Conservation (phyloP, 2,329 filamentous ascomycete genomes). For the Elsinoe batatas region DNA sequence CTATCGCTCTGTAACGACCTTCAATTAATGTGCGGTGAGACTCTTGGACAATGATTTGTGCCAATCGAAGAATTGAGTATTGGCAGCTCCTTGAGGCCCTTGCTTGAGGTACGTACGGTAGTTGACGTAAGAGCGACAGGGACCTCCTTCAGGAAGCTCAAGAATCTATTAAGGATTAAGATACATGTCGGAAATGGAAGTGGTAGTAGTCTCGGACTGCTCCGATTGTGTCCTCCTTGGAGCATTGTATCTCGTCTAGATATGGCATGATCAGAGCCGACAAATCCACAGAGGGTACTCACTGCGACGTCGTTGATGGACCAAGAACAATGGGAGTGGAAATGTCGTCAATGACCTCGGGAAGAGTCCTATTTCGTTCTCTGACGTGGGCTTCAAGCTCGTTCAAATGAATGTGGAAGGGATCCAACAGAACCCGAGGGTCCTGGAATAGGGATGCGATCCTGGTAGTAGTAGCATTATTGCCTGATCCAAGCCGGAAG, state of each 20-base stretch:
- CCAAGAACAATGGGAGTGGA: no score
- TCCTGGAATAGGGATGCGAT: neutral
- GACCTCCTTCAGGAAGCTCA: neutral
- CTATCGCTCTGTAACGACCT: no score
- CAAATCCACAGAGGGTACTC: neutral
- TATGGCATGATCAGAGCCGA: neutral
- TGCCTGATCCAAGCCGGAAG: neutral
- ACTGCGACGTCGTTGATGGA: neutral
- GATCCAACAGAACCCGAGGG: neutral
- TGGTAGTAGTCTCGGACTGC: neutral
- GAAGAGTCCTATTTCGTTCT: neutral
- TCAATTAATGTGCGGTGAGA: no score
- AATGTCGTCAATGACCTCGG: neutral
- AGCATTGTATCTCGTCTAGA: conserved; percentile 5
- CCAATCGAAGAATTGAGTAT: no score
- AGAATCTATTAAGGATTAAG: neutral
- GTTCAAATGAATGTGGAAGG: neutral
- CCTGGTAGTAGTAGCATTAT: neutral
- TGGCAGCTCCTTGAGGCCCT: no score
- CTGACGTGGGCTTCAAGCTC: neutral
- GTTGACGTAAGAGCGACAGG: no score
- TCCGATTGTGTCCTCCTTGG: neutral
- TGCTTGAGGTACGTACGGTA: no score
- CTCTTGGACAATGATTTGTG: no score
- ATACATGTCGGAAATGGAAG: conserved; percentile 1